A percentile compares a stretch with the other conserved stretches of the same genome.
These are phyloP conservation scores for Acer negundo DNA, from an alignment of 345 rosid species.

Conservation along the genomic window DNA sequence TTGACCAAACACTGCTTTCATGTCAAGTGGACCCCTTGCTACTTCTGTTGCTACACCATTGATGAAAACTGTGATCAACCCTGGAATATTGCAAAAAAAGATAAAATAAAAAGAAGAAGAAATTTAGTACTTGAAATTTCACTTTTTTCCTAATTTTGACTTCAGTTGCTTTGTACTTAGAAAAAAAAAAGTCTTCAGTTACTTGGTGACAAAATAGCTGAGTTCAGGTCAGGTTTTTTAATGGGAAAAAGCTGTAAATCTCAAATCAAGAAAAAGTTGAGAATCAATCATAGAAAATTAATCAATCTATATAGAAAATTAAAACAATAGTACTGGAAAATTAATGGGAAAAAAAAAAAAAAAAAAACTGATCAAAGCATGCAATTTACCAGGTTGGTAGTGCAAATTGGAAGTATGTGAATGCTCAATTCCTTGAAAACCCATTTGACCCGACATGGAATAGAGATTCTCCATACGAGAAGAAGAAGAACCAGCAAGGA, in stretches of 20 bases:
- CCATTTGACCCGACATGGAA: slow-evolving; percentile 62
- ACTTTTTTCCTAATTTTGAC: background rate
- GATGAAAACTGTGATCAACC: slow-evolving; percentile 71
- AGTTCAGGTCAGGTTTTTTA: background rate
- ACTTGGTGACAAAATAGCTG: background rate
- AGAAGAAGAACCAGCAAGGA: slow-evolving; percentile 49
- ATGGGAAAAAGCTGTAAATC: background rate
- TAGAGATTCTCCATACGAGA: slow-evolving; percentile 53
- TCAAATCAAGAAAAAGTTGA: background rate
- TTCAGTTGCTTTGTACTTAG: background rate
- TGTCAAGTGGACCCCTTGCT: slow-evolving; percentile 73
- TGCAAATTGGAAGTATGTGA: slow-evolving; percentile 67
- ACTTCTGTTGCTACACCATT: slow-evolving; percentile 87
- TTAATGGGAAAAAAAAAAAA: background rate
- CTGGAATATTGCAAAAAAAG: slow-evolving; percentile 31
- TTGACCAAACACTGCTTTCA: slow-evolving; percentile 75
- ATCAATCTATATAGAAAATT: background rate
- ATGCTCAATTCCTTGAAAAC: slow-evolving; percentile 59
- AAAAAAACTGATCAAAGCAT: slow-evolving; percentile 18
- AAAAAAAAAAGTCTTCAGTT: background rate
- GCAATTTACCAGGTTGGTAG: slow-evolving; percentile 69
- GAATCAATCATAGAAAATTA: background rate
- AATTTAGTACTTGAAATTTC: slow-evolving; percentile 6
- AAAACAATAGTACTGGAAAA: background rate
- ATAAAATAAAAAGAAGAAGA: no score